These are phyloP conservation scores for Penicillium atrosanguineum DNA, from an alignment of 495 filamentous ascomycete species.

Conservation along the genomic window DNA sequence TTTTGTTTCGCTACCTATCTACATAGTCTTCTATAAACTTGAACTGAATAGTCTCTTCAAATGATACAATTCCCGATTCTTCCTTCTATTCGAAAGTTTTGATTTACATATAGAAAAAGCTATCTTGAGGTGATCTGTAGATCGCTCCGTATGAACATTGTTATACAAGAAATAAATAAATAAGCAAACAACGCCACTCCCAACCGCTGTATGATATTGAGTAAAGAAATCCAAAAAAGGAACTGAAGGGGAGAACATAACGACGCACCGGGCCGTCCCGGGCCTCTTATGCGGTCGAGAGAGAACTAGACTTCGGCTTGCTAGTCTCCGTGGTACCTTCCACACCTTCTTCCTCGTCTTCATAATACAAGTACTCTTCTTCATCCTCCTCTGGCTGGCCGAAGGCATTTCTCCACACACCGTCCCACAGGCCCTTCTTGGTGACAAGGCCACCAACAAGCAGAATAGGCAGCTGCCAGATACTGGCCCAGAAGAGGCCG, in stretches of 20 bases:
- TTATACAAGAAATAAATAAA: conserved; percentile 23
- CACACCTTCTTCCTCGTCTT: conserved; percentile 31
- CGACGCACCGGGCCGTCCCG: background rate
- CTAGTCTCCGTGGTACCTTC: background rate
- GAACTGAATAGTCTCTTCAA: no score
- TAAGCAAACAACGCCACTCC: conserved; percentile 21
- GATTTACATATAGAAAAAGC: background rate
- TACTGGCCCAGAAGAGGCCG: conserved; percentile 92
- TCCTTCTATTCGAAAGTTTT: no score
- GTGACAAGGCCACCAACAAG: conserved; percentile 88
- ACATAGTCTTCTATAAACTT: no score
- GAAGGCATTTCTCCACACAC: conserved; percentile 68
- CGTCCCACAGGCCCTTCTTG: conserved; percentile 92
- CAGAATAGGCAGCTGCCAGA: conserved; percentile 92
- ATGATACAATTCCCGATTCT: no score
- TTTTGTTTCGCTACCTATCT: no score
- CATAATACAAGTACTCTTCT: conserved; percentile 40
- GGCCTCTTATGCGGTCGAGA: background rate
- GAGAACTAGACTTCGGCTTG: background rate
- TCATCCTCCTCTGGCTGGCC: conserved; percentile 51
- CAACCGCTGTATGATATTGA: conserved; percentile 24
- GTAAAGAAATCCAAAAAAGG: conserved; percentile 2
- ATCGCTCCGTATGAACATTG: conserved; percentile 16
- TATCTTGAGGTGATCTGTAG: background rate
- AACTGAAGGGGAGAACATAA: background rate